These are phyloP conservation scores for Spathaspora gorwiae DNA, from an alignment of 805 yeast species.

Conservation along the genomic window DNA sequence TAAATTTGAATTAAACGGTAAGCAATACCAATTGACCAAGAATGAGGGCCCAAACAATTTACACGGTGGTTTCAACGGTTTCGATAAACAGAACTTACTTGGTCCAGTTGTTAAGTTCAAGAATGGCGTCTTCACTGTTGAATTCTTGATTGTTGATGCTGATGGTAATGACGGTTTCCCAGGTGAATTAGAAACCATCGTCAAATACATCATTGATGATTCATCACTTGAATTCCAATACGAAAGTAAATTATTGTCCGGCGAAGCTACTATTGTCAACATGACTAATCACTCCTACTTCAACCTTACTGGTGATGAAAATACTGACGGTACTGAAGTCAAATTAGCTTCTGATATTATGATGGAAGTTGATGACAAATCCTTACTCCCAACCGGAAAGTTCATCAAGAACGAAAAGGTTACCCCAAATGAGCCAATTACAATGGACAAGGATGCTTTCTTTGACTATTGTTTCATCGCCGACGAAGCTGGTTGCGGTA, in stretches of 20 bases:
- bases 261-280: slow-evolving; percentile 47
- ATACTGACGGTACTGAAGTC: slow-evolving; percentile 29
- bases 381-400: slow-evolving; percentile 45
- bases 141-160: slow-evolving; percentile 39
- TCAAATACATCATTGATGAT: slow-evolving; percentile 41
- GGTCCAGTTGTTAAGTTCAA: slow-evolving; percentile 48
- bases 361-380: slow-evolving; percentile 37
- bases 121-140: slow-evolving; percentile 26
- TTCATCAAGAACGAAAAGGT: slow-evolving; percentile 20
- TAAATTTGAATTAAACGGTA: slow-evolving; percentile 36
- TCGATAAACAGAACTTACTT: slow-evolving; percentile 44
- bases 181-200: slow-evolving; percentile 46
- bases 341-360: slow-evolving; percentile 34
- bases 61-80: slow-evolving; percentile 55
- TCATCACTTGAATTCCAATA: slow-evolving; percentile 46
- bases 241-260: slow-evolving; percentile 31
- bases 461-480: slow-evolving; percentile 49
- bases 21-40: slow-evolving; percentile 34
- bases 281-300: slow-evolving; percentile 64
- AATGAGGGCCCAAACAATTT: slow-evolving; percentile 39
- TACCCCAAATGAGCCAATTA: slow-evolving; percentile 16
- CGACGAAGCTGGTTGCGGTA: slow-evolving; percentile 22
- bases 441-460: slow-evolving; percentile 19
- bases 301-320: slow-evolving; percentile 34
- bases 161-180: slow-evolving; percentile 58